phyloP scores from a whole-genome alignment of 768 basidiomycete genomes.

The Lactarius sp. region DNA sequence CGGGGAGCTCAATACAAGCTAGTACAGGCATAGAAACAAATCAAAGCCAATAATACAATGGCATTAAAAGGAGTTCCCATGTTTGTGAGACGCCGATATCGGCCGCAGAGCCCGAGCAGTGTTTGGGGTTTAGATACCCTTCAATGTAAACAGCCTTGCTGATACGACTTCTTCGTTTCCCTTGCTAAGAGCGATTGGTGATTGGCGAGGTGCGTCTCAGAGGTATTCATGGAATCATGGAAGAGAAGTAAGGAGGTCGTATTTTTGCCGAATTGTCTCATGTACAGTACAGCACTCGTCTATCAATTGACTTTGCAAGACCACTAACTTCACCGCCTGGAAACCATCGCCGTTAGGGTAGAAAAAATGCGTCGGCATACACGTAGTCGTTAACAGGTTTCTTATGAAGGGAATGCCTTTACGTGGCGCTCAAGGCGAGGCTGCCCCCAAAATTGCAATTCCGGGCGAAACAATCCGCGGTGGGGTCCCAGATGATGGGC shows the following conservation, averaged over 20 bases:
- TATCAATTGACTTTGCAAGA: not conserved
- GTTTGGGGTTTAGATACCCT: not conserved
- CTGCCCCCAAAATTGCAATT: constrained; percentile 1
- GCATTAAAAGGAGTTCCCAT: not conserved
- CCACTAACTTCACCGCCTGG: not conserved
- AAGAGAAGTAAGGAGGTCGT: not conserved
- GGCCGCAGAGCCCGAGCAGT: constrained; percentile 3
- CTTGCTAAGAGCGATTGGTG: constrained; percentile 1
- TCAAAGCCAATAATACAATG: not conserved
- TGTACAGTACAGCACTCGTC: not conserved
- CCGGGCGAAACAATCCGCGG: constrained; percentile 6
- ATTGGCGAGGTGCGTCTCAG: not conserved
- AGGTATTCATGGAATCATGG: constrained; percentile 5
- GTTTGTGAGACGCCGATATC: constrained; percentile 3
- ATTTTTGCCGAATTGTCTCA: not conserved
- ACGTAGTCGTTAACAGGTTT: not conserved
- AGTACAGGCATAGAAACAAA: not conserved
- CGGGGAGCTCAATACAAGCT: not conserved
- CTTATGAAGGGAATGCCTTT: not conserved
- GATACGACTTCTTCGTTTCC: constrained; percentile 7
- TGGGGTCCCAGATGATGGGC: not conserved
- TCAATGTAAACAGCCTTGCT: not conserved
- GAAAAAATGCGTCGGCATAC: not conserved
- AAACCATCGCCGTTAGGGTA: not conserved
- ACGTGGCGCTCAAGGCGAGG: constrained; percentile 6